Evolutionary conservation across 306 rosid genomes (phyloP), one percentile per base, ranked within the genome.

Genomic region (Gleditsia sinensis): DNA sequence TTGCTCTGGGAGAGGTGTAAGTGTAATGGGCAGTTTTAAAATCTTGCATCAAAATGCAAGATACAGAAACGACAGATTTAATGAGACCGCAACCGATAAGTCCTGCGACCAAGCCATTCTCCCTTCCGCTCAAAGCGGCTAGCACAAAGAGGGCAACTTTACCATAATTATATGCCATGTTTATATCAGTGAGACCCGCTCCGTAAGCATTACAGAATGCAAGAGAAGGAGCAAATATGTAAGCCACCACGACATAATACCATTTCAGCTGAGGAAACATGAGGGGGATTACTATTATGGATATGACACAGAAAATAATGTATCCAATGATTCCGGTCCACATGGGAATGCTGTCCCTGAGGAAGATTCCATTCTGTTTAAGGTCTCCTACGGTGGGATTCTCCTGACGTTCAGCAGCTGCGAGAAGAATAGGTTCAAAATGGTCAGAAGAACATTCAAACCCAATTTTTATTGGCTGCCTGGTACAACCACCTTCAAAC

Each of bases 181-280:
- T 94, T 8, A 94, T 87, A 50, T 94, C 96, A 0, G 99, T 91
- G 13, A 94, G 90, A n/a, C 99, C 97, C 9, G 96, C 88, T 46
- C 99, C 99, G 25, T 83, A 94, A 14, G 97, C 97, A 42, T 94
- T 94, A 72, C 99, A 94, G 84, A 94, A 94, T 46, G 97, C 99
- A 1, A 94, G 89, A 20, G 99, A 80, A 9, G 97, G 99, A 33
- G 97, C 97, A 84, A 77, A 39, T 6, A 69, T 36, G 64, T 77
- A 77, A 6, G 76, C 62, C 36, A 57, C 53, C 61, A 67, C 69
- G 3, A 76, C 75, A 14, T 56, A 76, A 75, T 9, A 76, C 80
- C 80, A 76, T 34, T 76, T 76, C 9, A 76, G 53, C 21, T 32
- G 32, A 69, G 62, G 40, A 54, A 55, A 59, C 73, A 45, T 85